Percentiles rank a stretch among this genome's conserved stretches.
Evolutionary conservation across 2,329 filamentous ascomycete genomes (phyloP).

Genomic region (Aspergillus sp.): DNA sequence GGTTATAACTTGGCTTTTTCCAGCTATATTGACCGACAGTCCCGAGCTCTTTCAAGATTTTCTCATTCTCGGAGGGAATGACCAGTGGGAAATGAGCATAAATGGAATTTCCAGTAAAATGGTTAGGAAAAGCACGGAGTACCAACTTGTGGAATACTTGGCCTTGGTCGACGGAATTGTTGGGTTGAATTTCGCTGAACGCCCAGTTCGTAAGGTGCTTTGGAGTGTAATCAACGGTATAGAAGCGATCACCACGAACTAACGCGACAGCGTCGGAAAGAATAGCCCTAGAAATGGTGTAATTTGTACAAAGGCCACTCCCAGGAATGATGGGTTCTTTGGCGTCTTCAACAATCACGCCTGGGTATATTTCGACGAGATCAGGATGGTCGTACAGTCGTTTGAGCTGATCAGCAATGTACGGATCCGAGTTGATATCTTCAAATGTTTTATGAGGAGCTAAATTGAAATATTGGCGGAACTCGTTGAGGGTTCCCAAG

Average conservation of each 20-base stretch:
- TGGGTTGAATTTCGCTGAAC: conserved; percentile 44
- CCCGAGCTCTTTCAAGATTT: conserved; percentile 43
- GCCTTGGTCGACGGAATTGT: conserved; percentile 48
- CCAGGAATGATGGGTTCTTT: conserved; percentile 53
- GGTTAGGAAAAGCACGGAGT: conserved; percentile 51
- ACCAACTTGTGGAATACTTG: conserved; percentile 55
- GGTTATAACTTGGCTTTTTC: conserved; percentile 29
- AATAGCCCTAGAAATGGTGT: conserved; percentile 44
- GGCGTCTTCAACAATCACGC: conserved; percentile 56
- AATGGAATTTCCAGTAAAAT: conserved; percentile 49
- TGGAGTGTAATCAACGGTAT: conserved; percentile 47
- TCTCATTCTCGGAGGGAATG: conserved; percentile 48
- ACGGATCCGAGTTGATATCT: conserved; percentile 53
- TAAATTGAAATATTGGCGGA: conserved; percentile 54
- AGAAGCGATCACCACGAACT: conserved; percentile 49
- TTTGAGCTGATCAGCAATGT: conserved; percentile 46
- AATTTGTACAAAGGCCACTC: conserved; percentile 52
- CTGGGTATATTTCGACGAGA: conserved; percentile 59
- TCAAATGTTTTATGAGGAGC: conserved; percentile 51
- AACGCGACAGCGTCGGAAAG: conserved; percentile 50
- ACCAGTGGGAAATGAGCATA: conserved; percentile 54
- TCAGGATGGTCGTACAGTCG: conserved; percentile 54
- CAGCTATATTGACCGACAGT: conserved; percentile 45
- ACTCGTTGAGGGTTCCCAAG: conserved; percentile 60
- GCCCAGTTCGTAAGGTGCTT: conserved; percentile 49